Conservation (phyloP, 108 stramenopile species). For the Mediolabrus comicus region DNA sequence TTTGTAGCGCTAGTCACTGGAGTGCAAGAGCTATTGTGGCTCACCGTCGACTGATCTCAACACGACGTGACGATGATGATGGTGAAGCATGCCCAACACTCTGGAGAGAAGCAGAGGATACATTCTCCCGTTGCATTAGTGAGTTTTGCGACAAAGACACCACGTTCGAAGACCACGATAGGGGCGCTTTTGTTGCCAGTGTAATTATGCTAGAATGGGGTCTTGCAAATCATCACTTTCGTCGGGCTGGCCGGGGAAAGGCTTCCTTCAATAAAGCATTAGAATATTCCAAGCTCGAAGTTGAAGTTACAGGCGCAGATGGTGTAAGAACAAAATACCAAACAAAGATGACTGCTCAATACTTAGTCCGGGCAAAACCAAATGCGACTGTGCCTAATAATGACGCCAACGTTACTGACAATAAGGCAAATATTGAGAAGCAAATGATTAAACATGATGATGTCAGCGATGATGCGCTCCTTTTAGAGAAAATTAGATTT, state of each 20-base stretch:
- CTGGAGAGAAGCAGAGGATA: conserved; percentile 52
- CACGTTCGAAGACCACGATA: conserved; percentile 7
- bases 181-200: conserved; percentile 23
- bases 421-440: conserved; percentile 19
- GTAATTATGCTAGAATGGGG: conserved; percentile 85
- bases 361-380: conserved; percentile 77
- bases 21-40: conserved; percentile 69
- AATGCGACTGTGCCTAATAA: neutral
- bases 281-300: conserved; percentile 57
- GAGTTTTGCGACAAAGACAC: conserved; percentile 7
- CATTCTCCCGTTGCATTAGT: conserved; percentile 22
- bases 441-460: conserved; percentile 60
- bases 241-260: conserved; percentile 54
- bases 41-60: conserved; percentile 65
- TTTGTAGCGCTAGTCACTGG: conserved; percentile 48
- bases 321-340: conserved; percentile 94
- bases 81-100: conserved; percentile 59
- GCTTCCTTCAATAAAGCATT: conserved; percentile 58
- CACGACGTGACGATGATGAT: conserved; percentile 49
- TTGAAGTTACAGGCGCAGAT: conserved; percentile 82
- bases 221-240: conserved; percentile 86
- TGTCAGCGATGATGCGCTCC: conserved; percentile 62
- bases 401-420: neutral
- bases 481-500: conserved; percentile 86
- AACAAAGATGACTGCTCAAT: conserved; percentile 76